These are phyloP conservation scores for Geranomyces variabilis DNA, from an alignment of 192 early-diverging fungal genomes.

Conservation along the genomic window DNA sequence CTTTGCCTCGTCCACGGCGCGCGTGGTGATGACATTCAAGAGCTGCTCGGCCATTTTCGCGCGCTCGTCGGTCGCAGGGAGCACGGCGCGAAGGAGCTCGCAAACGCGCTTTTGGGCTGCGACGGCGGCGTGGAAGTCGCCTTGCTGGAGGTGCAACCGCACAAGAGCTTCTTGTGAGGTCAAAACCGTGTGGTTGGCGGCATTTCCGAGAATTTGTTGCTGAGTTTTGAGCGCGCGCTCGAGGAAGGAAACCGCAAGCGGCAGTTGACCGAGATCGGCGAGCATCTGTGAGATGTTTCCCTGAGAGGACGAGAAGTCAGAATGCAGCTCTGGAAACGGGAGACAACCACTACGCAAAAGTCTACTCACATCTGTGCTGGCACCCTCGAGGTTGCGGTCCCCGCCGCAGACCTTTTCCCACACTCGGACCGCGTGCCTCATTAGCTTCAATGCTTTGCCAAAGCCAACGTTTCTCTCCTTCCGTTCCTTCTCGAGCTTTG, in stretches of 20 bases:
- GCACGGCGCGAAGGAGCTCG: background rate
- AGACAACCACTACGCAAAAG: background rate
- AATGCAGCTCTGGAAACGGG: background rate
- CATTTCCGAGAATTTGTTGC: background rate
- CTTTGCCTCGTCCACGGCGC: slow-evolving; percentile 11
- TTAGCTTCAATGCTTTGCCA: slow-evolving; percentile 58
- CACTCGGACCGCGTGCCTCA: slow-evolving; percentile 80
- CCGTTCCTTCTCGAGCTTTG: background rate
- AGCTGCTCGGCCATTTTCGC: background rate
- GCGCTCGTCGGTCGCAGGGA: background rate
- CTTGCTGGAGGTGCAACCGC: background rate
- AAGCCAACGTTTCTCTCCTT: background rate
- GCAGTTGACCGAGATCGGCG: background rate
- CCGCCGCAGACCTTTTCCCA: slow-evolving; percentile 78
- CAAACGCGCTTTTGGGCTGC: slow-evolving; percentile 4
- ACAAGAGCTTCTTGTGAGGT: slow-evolving; percentile 5
- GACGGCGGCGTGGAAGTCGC: slow-evolving; percentile 11
- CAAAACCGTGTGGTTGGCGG: background rate
- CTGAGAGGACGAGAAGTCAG: background rate
- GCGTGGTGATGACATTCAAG: background rate
- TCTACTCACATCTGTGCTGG: slow-evolving; percentile 79
- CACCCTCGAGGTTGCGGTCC: slow-evolving; percentile 76
- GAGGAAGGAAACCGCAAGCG: background rate
- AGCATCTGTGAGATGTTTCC: slow-evolving; percentile 6
- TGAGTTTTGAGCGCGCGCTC: slow-evolving; percentile 10